phyloP scores from a whole-genome alignment of 1,284 basidiomycete species.

The Rhodotorula sp. region DNA sequence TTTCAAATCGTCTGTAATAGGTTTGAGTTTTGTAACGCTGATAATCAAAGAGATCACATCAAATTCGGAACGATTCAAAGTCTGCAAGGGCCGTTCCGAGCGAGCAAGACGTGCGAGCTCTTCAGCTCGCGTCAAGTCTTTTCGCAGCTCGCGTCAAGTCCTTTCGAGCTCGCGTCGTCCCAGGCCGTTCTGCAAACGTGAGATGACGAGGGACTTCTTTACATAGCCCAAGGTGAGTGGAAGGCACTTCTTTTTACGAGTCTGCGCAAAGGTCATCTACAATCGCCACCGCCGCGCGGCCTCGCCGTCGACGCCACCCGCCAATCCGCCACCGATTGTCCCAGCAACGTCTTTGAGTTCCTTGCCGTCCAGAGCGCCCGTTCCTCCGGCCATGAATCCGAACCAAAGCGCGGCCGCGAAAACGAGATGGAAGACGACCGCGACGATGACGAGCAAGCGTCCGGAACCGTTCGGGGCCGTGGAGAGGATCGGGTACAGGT shows the following conservation, averaged over 20 bases:
- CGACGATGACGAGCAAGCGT: constrained; percentile 66
- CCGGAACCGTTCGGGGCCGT: constrained; percentile 77
- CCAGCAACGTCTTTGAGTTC: constrained; percentile 10
- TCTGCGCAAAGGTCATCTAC: not conserved
- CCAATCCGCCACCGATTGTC: constrained; percentile 4
- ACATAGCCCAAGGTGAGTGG: no score
- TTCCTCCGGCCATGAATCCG: constrained; percentile 42
- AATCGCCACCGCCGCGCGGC: not conserved
- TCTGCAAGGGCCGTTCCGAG: not conserved
- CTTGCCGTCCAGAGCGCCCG: constrained; percentile 12
- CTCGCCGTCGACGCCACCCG: not conserved
- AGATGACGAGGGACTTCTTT: no score
- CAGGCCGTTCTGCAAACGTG: no score
- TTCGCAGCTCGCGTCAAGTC: no score
- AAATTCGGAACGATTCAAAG: no score
- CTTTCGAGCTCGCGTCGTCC: no score
- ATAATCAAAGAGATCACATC: no score
- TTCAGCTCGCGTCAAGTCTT: no score
- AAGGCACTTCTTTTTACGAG: not conserved
- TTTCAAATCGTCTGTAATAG: no score
- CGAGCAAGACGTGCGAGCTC: not conserved
- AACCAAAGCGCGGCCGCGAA: constrained; percentile 44
- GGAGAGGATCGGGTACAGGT: constrained; percentile 83
- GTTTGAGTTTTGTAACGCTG: no score
- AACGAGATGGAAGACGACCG: constrained; percentile 42